Evolutionary conservation across 495 filamentous ascomycete genomes (phyloP).

Genomic region (Aspergillus panamensis): DNA sequence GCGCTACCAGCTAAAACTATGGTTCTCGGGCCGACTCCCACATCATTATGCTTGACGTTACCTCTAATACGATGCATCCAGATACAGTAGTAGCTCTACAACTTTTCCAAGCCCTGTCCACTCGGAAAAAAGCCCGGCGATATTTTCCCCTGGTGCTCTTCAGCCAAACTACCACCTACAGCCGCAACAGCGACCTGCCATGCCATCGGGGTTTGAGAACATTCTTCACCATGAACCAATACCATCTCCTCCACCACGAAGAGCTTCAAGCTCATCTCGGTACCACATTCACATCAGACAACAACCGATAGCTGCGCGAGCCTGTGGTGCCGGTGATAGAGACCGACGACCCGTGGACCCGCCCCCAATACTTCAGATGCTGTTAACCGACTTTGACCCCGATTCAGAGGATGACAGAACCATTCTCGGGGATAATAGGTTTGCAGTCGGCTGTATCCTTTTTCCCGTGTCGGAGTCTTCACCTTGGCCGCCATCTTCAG

Average conservation of each 20-base stretch:
- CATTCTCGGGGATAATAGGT: constrained; percentile 69
- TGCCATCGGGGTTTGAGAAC: constrained; percentile 43
- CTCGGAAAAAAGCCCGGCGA: constrained; percentile 30
- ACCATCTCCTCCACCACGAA: constrained; percentile 25
- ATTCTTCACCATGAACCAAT: constrained; percentile 38
- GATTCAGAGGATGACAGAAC: constrained; percentile 47
- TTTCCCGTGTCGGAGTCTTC: constrained; percentile 43
- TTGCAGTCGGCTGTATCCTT: constrained; percentile 75
- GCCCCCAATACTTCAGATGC: constrained; percentile 88
- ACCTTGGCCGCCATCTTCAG: not conserved
- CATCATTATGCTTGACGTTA: not conserved
- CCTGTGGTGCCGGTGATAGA: constrained; percentile 90
- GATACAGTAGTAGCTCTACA: constrained; percentile 34
- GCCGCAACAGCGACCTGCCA: constrained; percentile 22
- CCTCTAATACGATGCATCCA: constrained; percentile 18
- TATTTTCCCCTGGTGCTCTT: constrained; percentile 18
- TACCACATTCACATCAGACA: constrained; percentile 75
- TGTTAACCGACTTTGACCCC: constrained; percentile 61
- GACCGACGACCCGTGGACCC: constrained; percentile 93
- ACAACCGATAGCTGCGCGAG: constrained; percentile 84
- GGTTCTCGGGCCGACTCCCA: not conserved
- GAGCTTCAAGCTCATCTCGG: constrained; percentile 30
- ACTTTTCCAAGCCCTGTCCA: constrained; percentile 35
- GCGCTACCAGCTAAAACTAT: not conserved
- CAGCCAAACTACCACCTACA: constrained; percentile 14